Evolutionary conservation across 306 rosid species (phyloP).

Genomic region (Arachis stenosperma): DNA sequence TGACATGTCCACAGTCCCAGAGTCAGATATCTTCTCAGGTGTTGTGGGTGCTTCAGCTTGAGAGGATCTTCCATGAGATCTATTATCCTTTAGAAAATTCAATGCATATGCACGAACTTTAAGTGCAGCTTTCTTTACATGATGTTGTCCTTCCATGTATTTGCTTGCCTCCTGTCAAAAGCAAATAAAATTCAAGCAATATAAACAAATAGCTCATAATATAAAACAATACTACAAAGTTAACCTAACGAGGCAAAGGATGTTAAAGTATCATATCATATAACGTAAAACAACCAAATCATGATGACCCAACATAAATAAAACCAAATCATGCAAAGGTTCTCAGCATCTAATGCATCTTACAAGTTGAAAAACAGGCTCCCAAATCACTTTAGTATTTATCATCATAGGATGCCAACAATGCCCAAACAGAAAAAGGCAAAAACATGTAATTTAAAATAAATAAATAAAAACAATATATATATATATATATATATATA

Average conservation of each 20-base stretch:
- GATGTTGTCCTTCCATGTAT: slow-evolving; percentile 50
- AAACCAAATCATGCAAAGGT: slow-evolving; percentile 26
- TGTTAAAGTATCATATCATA: too few relatives aligned
- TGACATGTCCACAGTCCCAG: slow-evolving; percentile 66
- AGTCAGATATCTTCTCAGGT: slow-evolving; percentile 78
- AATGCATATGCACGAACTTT: slow-evolving; percentile 72
- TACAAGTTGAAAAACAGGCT: not conserved
- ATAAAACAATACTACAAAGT: slow-evolving; percentile 24
- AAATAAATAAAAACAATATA: too few relatives aligned
- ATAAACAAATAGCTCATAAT: slow-evolving; percentile 30
- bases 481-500: too few relatives aligned
- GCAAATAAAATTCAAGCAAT: slow-evolving; percentile 40
- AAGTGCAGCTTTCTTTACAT: slow-evolving; percentile 39
- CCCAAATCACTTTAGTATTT: slow-evolving; percentile 18
- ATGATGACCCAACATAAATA: slow-evolving; percentile 16
- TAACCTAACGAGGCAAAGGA: not conserved
- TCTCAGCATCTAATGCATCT: slow-evolving; percentile 22
- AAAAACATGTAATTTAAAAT: not conserved
- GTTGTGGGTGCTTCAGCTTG: slow-evolving; percentile 81
- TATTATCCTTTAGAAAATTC: slow-evolving; percentile 71
- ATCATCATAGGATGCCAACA: slow-evolving; percentile 32
- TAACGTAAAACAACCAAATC: slow-evolving; percentile 1
- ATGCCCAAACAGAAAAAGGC: slow-evolving; percentile 17
- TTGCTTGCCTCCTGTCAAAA: slow-evolving; percentile 66
- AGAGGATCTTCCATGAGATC: slow-evolving; percentile 51